Evolutionary conservation across 306 rosid species (phyloP), one percentile per base, ranked within the genome.

Genomic region (Parietaria judaica): DNA sequence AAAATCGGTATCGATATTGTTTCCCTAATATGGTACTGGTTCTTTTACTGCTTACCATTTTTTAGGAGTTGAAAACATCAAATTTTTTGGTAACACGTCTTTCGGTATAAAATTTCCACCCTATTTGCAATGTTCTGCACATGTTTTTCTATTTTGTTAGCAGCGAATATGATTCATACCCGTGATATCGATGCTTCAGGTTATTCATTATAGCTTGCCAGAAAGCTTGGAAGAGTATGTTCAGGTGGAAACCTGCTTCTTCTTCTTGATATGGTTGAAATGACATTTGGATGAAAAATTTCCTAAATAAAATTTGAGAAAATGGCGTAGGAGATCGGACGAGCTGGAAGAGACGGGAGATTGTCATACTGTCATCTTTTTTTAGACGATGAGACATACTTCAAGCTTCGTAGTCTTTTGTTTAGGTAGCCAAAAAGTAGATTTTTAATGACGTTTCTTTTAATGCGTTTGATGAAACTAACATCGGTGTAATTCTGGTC

Each of bases 221-320:
- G 96, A 82, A 77, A 91, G 96, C 83, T 76, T 86, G 72, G 98
- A 91, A 82, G 95, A 77, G 71, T 91, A 91, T 79, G 96, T 91
- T 57, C 98, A 91, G 88, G 96, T 91, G 14, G 78, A 49, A 55
- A 41, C 53, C 67, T 76, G 65, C 60, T 69, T 71, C 63, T 61
- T 35, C 41, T 60, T 39, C 36, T 65, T 35, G 47, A 50, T 60
- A 23, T 44, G 52, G 52, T 70, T 52, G 64, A 34, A 35, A 56
- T 37, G 31, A 63, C 50, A 44, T 66, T 78, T 56, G 3, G 64
- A 52, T 63, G 51, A 63, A 59, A 58, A n/a, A n/a, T n/a, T n/a
- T n/a, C 62, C 66, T 1, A 50, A 66, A 59, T 57, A 53, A 58
- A 59, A 51, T 70, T 68, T 73, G 41, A 39, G 48, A 41, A 46